These are phyloP conservation scores for Carnegiea gigantea DNA, from an alignment of 179 eudicot species.

Conservation along the genomic window DNA sequence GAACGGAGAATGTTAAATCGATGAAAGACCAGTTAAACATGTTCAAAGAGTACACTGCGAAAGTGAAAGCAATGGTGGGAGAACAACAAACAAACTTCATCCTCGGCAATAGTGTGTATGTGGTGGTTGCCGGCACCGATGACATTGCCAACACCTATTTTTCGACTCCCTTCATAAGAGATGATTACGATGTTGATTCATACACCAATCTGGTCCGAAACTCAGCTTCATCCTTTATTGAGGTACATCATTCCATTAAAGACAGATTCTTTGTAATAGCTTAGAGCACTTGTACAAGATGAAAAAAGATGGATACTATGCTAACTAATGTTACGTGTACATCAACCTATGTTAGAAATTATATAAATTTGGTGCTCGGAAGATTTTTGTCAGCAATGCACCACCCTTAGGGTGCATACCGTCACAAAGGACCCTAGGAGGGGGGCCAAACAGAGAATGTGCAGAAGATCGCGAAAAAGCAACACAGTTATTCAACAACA, in stretches of 20 bases:
- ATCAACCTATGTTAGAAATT: conserved; percentile 38
- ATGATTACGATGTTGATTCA: conserved; percentile 31
- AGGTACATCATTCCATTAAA: conserved; percentile 32
- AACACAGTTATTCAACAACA: conserved; percentile 52
- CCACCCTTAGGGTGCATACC: conserved; percentile 80
- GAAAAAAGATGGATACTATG: background rate
- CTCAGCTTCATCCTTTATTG: conserved; percentile 38
- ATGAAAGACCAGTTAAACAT: conserved; percentile 37
- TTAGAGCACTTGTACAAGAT: background rate
- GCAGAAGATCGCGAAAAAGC: conserved; percentile 44
- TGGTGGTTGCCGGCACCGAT: conserved; percentile 48
- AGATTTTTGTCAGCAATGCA: conserved; percentile 50
- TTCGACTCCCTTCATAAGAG: conserved; percentile 27
- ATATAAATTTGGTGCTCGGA: conserved; percentile 52
- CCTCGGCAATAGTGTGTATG: conserved; percentile 33
- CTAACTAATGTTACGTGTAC: background rate
- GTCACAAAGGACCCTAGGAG: conserved; percentile 58
- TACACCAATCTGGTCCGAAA: conserved; percentile 42
- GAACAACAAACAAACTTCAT: conserved; percentile 30
- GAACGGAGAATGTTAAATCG: conserved; percentile 40
- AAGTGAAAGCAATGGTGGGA: conserved; percentile 37
- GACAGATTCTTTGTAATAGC: background rate
- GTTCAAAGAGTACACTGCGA: conserved; percentile 43
- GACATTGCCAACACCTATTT: conserved; percentile 55
- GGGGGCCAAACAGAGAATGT: conserved; percentile 59